Conservation (phyloP, 2,329 filamentous ascomycete genomes). For the Cryphonectria nitschkei region DNA sequence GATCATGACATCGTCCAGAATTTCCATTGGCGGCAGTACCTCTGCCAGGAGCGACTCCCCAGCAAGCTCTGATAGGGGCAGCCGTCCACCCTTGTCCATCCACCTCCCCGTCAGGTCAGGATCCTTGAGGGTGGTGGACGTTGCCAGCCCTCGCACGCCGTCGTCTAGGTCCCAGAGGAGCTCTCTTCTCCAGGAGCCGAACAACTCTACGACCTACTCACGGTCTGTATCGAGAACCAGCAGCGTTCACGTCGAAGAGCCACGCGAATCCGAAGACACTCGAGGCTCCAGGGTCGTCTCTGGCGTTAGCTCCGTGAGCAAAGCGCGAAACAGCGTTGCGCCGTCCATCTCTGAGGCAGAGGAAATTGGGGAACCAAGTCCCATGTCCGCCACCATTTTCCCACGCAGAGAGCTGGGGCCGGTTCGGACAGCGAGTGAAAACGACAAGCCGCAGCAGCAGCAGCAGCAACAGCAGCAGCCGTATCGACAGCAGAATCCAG, state of each 20-base stretch:
- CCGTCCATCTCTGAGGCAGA: constrained; percentile 43
- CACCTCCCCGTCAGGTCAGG: constrained; percentile 47
- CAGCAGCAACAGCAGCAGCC: constrained; percentile 1
- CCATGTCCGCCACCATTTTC: constrained; percentile 11
- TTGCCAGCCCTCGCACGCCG: constrained; percentile 56
- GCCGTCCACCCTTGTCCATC: constrained; percentile 38
- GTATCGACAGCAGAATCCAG: constrained; percentile 25
- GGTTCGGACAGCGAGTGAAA: constrained; percentile 4
- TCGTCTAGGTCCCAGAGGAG: constrained; percentile 50
- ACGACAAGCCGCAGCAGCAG: constrained; percentile 10
- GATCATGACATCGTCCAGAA: constrained; percentile 59
- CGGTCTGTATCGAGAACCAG: constrained; percentile 46
- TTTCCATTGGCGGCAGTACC: constrained; percentile 47
- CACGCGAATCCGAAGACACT: constrained; percentile 33
- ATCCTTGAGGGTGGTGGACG: constrained; percentile 62
- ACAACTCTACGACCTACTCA: constrained; percentile 41
- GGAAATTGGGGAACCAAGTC: constrained; percentile 10
- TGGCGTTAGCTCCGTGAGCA: constrained; percentile 19
- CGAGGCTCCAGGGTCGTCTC: constrained; percentile 7
- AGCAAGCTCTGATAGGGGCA: constrained; percentile 49
- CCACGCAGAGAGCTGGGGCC: constrained; percentile 19
- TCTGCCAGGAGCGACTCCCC: constrained; percentile 54
- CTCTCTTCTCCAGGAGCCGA: constrained; percentile 51
- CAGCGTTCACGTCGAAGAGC: constrained; percentile 48
- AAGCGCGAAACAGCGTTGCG: constrained; percentile 33